Evolutionary conservation across 2,329 filamentous ascomycete species (phyloP), one percentile per base, ranked within the genome.

Genomic region (Colletotrichum coccodes): DNA sequence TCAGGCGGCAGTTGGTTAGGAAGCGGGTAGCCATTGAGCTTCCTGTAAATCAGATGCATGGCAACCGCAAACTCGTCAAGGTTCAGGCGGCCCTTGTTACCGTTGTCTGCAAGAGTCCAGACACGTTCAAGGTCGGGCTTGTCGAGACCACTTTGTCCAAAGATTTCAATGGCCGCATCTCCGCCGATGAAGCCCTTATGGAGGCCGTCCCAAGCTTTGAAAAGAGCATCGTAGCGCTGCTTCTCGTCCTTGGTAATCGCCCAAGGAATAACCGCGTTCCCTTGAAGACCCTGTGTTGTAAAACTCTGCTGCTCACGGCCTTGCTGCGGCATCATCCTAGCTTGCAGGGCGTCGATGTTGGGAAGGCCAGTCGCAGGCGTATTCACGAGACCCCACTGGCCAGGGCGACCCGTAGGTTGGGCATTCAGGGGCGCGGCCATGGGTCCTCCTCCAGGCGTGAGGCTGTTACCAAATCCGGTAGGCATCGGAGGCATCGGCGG

Each of bases 191-290:
- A 97, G 0, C 96, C 96, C 80, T 97, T 98, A 71, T 91, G 89
- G 71, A 99, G 89, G 3, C 96, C 96, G 81, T 99, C 96, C 96
- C 96, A 99, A 6, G 95, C 95, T 72, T 91, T 93, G 85, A 99
- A 99, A 38, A 98, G 89, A 69, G 94, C 89, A 80, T 99, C 96
- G 74, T 99, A 99, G 71, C 97, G 92, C 70, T 93, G 95, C 86
- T 99, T 99, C 81, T 99, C 96, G 71, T 98, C 95, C 79, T 99
- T 99, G 5, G 96, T 99, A 69, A 99, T 96, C 18, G 96, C 95
- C 96, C 96, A 99, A 0, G 96, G 96, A 76, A 99, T 95, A 8
- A 94, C 95, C 1, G 96, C 96, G 81, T 97, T 98, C 60, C 96
- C 96, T 71, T 94, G 91, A 11, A 99, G 86, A 6, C 95, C 95